These are phyloP conservation scores for Rhynchospora breviuscula DNA, from an alignment of 176 grass and related monocot species.

Conservation along the genomic window DNA sequence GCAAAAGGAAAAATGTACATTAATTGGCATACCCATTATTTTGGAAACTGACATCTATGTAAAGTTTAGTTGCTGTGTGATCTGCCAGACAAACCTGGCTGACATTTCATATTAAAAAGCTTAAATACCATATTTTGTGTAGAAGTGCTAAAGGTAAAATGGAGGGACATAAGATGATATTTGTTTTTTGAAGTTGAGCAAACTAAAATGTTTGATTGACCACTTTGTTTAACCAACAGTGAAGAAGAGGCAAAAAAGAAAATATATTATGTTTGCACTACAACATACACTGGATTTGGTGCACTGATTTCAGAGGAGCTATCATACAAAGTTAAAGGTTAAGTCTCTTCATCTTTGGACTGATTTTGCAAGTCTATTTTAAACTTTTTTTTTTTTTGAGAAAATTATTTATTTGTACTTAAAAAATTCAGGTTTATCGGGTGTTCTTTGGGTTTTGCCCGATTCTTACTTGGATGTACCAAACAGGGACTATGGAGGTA, in stretches of 20 bases:
- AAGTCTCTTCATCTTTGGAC: constrained; percentile 11
- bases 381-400: background rate
- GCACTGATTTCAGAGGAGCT: constrained; percentile 89
- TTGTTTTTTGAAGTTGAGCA: background rate
- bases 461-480: constrained; percentile 98
- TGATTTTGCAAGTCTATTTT: background rate
- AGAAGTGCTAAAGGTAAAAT: background rate
- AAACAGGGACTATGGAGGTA: constrained; percentile 99
- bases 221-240: constrained; percentile 33
- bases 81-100: background rate
- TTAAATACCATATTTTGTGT: background rate
- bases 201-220: background rate
- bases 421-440: constrained; percentile 54
- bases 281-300: constrained; percentile 79
- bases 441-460: constrained; percentile 98
- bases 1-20: background rate
- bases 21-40: background rate
- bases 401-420: constrained; percentile 8
- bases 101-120: background rate
- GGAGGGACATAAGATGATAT: background rate
- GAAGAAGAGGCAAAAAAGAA: constrained; percentile 97
- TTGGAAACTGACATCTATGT: background rate
- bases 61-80: background rate
- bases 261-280: constrained; percentile 89
- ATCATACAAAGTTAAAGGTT: constrained; percentile 98